phyloP scores from a whole-genome alignment of 2,329 filamentous ascomycete genomes.

The Fonsecaea multimorphosa region DNA sequence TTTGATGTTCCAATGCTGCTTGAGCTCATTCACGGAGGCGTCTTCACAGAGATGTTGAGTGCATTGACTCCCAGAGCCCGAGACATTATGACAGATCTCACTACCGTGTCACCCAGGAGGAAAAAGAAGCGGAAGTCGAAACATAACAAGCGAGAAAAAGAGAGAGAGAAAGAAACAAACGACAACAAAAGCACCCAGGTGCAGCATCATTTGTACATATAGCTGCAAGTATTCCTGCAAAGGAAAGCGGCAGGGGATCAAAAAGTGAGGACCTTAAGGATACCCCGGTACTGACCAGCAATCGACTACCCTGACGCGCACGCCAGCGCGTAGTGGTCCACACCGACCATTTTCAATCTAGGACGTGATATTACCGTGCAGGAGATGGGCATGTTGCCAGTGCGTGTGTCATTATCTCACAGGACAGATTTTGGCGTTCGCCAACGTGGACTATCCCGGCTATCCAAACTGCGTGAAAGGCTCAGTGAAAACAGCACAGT shows the following conservation, averaged over 20 bases:
- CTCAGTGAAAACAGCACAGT: too few species aligned
- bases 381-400: background rate
- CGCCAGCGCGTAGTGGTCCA: too few species aligned
- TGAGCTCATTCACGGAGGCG: background rate
- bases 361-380: too few species aligned
- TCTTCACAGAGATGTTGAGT: background rate
- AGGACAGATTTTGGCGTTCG: background rate
- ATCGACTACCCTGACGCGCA: background rate
- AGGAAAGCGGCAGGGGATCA: background rate
- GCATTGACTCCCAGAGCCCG: background rate
- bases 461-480: too few species aligned
- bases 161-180: background rate
- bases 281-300: background rate
- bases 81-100: background rate
- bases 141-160: background rate
- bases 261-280: constrained; percentile 6
- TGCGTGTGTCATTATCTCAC: background rate
- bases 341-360: background rate
- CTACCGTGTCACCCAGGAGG: background rate
- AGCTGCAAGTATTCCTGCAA: background rate
- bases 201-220: background rate
- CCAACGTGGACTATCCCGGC: background rate
- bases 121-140: background rate
- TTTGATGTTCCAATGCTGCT: background rate
- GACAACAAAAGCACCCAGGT: background rate